Evolutionary conservation across 2,329 filamentous ascomycete species (phyloP).

Genomic region (Xylariales sp.): DNA sequence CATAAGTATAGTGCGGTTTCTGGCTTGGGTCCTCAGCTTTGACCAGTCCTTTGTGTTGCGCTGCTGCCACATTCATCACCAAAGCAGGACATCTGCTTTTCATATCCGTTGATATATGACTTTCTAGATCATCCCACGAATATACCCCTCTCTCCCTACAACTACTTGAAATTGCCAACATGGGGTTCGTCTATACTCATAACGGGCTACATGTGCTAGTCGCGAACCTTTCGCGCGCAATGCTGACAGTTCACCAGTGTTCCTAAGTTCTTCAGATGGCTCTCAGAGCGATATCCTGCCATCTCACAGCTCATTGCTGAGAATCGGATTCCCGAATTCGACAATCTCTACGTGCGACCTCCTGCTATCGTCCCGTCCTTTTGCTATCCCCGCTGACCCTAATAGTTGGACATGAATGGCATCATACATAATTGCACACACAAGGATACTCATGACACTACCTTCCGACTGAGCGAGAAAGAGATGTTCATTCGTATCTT

Average conservation of each 20-base stretch:
- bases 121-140: too few relatives aligned
- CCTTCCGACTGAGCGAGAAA: slow-evolving; percentile 91
- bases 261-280: slow-evolving; percentile 96
- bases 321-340: slow-evolving; percentile 98
- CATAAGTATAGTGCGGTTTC: too few relatives aligned
- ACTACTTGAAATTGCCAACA: slow-evolving; percentile 4
- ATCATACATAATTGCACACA: slow-evolving; percentile 99
- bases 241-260: slow-evolving; percentile 39
- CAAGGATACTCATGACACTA: slow-evolving; percentile 87
- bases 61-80: too few relatives aligned
- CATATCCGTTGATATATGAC: too few relatives aligned
- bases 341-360: slow-evolving; percentile 76
- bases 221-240: not conserved
- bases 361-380: slow-evolving; percentile 17
- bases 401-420: slow-evolving; percentile 89
- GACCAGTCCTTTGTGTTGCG: too few relatives aligned
- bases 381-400: slow-evolving; percentile 30
- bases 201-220: slow-evolving; percentile 8
- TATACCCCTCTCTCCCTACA: too few relatives aligned
- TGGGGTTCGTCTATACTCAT: slow-evolving; percentile 11
- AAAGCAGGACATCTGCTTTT: too few relatives aligned
- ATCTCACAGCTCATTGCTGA: slow-evolving; percentile 98
- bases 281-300: slow-evolving; percentile 96
- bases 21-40: too few relatives aligned
- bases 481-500: slow-evolving; percentile 99